Evolutionary conservation across 495 filamentous ascomycete species (phyloP).

Genomic region (Thermothielavioides terrestris): DNA sequence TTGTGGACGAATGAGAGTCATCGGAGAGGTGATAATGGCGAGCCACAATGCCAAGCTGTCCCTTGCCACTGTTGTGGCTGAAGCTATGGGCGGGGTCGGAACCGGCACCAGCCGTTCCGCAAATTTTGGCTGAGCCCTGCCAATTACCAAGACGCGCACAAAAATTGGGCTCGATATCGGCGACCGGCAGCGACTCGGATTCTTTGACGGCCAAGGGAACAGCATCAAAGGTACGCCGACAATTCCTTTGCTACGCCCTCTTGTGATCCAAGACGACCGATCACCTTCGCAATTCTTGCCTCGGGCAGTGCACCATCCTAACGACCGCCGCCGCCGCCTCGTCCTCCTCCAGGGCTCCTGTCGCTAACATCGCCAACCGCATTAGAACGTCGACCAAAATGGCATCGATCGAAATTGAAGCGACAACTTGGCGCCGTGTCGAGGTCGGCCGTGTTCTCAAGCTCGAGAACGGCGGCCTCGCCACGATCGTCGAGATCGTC

Average conservation of each 20-base stretch:
- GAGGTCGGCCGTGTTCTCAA: conserved; percentile 90
- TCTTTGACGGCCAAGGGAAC: conserved; percentile 29
- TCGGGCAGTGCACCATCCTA: conserved; percentile 10
- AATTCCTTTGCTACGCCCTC: conserved; percentile 8
- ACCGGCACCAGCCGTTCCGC: conserved; percentile 26
- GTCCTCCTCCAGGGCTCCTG: neutral
- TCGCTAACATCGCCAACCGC: conserved; percentile 21
- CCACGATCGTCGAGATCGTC: conserved; percentile 95
- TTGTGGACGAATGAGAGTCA: neutral
- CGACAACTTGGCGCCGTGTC: conserved; percentile 67
- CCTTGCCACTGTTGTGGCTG: conserved; percentile 15
- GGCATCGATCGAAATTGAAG: conserved; percentile 29
- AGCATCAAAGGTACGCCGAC: conserved; percentile 29
- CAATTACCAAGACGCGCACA: conserved; percentile 29
- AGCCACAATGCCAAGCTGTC: conserved; percentile 2
- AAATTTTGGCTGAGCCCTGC: conserved; percentile 30
- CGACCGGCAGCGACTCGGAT: conserved; percentile 27
- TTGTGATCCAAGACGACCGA: conserved; percentile 6
- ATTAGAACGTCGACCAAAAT: conserved; percentile 25
- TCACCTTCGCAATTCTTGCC: conserved; percentile 10
- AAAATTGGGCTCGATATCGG: conserved; percentile 32
- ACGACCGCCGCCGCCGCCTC: conserved; percentile 4
- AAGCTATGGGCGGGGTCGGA: conserved; percentile 13
- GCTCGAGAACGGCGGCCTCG: conserved; percentile 75
- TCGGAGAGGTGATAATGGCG: neutral